Base-by-base conservation (phyloP, 345 rosid species). In the Populus alba region DNA sequence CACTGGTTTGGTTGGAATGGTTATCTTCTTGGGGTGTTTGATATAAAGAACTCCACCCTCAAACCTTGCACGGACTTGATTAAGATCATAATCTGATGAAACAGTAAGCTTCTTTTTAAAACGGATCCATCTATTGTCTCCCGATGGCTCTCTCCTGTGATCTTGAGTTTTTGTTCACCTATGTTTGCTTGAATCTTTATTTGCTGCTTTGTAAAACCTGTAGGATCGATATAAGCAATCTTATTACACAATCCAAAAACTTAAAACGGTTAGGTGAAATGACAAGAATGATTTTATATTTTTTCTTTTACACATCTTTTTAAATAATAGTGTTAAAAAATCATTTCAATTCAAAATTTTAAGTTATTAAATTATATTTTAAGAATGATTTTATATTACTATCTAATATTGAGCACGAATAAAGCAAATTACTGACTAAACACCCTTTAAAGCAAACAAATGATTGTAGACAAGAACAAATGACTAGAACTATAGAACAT, bases 151-250 rank as follows among this genome's bases (percentile, higher is more conserved):
- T 89, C 88, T 62, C 89, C 94, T 10, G 11, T 53, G 73, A 90
- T 31, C 82, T 83, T 83, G 62, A 90, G 74, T 1, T 47, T 61
- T 4, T 80, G 70, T 1, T 20, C 1, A 59, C 15, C 65, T 22
- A 77, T 7, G 22, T 90, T 80, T 8, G 85, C 37, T 57, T 88
- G 91, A 57, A 90, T 87, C 75, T 66, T 86, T 49, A 90, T 16
- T 57, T 90, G 84, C 16, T 85, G 91, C 83, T 68, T 89, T 8
- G 0, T 75, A 69, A 86, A 90, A 3, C 82, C 92, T 90, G 77
- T 2, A 63, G 8, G 3, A 38, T 22, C 11, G 10, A 6, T 16
- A 33, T 35, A 20, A 0, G 12, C 65, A 59, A 33, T n/a, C 29
- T 27, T 1, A 23, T 10, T n/a, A 10, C 6, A 23, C 27, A 41